Percentiles rank a stretch among this genome's conserved stretches.
These are phyloP conservation scores for Neofusicoccum cordaticola DNA, from an alignment of 2,329 filamentous ascomycete genomes.

Conservation along the genomic window DNA sequence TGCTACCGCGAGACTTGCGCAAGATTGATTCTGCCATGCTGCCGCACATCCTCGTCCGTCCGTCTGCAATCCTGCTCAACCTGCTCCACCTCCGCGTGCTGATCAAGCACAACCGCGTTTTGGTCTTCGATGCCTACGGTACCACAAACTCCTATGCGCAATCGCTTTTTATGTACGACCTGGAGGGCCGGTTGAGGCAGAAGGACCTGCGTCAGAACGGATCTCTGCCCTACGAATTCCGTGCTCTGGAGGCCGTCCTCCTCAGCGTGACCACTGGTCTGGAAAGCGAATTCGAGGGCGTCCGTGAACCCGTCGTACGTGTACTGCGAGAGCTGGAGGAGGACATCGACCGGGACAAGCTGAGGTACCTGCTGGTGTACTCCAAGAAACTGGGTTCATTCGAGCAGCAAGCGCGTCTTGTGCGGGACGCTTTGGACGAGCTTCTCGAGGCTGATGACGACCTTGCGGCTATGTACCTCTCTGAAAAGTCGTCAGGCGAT, in stretches of 20 bases:
- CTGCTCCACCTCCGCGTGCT: slow-evolving; percentile 93
- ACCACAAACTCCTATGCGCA: slow-evolving; percentile 93
- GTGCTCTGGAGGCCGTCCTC: slow-evolving; percentile 89
- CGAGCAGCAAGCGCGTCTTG: slow-evolving; percentile 92
- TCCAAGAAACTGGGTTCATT: slow-evolving; percentile 96
- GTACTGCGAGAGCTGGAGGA: slow-evolving; percentile 90
- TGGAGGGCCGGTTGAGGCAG: slow-evolving; percentile 88
- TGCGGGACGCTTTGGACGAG: slow-evolving; percentile 92
- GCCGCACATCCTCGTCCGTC: slow-evolving; percentile 90
- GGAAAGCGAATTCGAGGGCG: slow-evolving; percentile 90
- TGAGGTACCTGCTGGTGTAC: slow-evolving; percentile 85
- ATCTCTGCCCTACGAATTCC: slow-evolving; percentile 86
- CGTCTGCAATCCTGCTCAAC: slow-evolving; percentile 90
- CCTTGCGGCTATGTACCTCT: slow-evolving; percentile 89
- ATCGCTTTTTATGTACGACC: slow-evolving; percentile 95
- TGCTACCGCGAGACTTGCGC: slow-evolving; percentile 88
- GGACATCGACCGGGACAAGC: slow-evolving; percentile 92
- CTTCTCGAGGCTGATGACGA: slow-evolving; percentile 95
- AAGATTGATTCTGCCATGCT: slow-evolving; percentile 97
- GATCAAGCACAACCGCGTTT: slow-evolving; percentile 89
- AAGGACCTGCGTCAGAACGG: slow-evolving; percentile 56
- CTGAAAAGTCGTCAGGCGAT: slow-evolving; percentile 76
- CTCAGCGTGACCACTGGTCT: slow-evolving; percentile 90
- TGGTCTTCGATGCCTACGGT: slow-evolving; percentile 95
- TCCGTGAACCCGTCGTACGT: slow-evolving; percentile 85